Evolutionary conservation across 1,139 yeast species (phyloP), one percentile per base, ranked within the genome.

Genomic region (Zygoascus meyerae): DNA sequence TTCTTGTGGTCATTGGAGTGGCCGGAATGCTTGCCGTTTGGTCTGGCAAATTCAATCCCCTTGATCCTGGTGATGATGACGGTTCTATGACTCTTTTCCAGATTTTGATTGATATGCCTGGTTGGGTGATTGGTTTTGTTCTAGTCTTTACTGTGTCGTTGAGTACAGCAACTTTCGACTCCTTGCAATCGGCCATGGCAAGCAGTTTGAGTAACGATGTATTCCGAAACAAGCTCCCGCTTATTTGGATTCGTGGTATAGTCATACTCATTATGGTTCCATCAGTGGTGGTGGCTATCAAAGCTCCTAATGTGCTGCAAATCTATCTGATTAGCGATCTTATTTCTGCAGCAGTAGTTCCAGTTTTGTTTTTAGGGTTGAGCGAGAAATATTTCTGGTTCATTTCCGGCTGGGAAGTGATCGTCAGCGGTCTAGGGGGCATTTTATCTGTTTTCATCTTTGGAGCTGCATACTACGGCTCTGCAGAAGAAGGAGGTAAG

Each of bases 1-100:
- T 87, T 50, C 77, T 82, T 55, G 77, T 86, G 1, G 73, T 87
- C 44, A 79, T 84, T 45, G 97, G 97, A 28, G 72, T 80, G 44
- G 78, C 95, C 2, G 97, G 97, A 4, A 74, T 90, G 55, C 66
- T 89, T 48, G 96, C 95, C 1, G 95, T 86, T 17, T 90, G 97
- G 97, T 78, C 87, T 1, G 94, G 94, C 1, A 77, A 81, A 52
- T 77, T 81, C 54, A 66, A 64, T 10, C 77, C 81, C n/a, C 53
- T 49, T 30, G 43, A 57, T 10, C 77, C 74, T 21, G 86, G 80
- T 61, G 74, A 68, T 9, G 71, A 73, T 31, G 85, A 86, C 12
- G 73, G 76, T 32, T 74, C 80, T 53, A 83, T 87, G 2, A 70
- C 78, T 1, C 83, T 90, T 57, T 90, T 77, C 68, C 69, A 83